phyloP scores from a whole-genome alignment of 2,329 filamentous ascomycete species.

The Fusarium xylarioides region DNA sequence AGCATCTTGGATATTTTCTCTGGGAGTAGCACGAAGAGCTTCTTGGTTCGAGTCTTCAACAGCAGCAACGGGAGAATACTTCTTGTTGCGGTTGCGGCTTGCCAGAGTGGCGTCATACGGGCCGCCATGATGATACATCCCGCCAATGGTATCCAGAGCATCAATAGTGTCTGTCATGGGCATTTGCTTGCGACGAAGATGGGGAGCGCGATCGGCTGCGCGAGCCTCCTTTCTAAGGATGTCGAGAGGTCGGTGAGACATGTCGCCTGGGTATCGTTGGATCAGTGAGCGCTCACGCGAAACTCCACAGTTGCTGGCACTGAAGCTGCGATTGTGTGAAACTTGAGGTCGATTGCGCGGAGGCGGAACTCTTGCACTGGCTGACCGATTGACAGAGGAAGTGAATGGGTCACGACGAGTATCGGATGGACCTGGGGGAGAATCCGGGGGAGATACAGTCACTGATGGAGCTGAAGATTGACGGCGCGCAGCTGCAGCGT shows the following conservation, averaged over 20 bases:
- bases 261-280: slow-evolving; percentile 69
- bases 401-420: slow-evolving; percentile 39
- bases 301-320: slow-evolving; percentile 24
- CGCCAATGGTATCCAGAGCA: slow-evolving; percentile 73
- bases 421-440: slow-evolving; percentile 23
- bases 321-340: slow-evolving; percentile 38
- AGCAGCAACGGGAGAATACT: slow-evolving; percentile 78
- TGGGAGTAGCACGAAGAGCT: slow-evolving; percentile 82
- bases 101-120: slow-evolving; percentile 86
- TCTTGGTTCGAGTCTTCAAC: slow-evolving; percentile 77
- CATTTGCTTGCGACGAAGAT: slow-evolving; percentile 71
- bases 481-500: slow-evolving; percentile 26
- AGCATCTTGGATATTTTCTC: slow-evolving; percentile 79
- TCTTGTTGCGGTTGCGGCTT: slow-evolving; percentile 73
- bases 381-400: slow-evolving; percentile 47
- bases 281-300: slow-evolving; percentile 28
- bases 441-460: slow-evolving; percentile 30
- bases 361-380: slow-evolving; percentile 38
- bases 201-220: slow-evolving; percentile 72
- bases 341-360: slow-evolving; percentile 7
- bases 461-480: slow-evolving; percentile 19
- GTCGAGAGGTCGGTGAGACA: slow-evolving; percentile 72
- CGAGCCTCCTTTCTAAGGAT: slow-evolving; percentile 70
- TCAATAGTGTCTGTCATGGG: slow-evolving; percentile 83
- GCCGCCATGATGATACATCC: slow-evolving; percentile 85